Evolutionary conservation across 2,329 filamentous ascomycete species (phyloP).

Genomic region (Metarhizium rileyi): DNA sequence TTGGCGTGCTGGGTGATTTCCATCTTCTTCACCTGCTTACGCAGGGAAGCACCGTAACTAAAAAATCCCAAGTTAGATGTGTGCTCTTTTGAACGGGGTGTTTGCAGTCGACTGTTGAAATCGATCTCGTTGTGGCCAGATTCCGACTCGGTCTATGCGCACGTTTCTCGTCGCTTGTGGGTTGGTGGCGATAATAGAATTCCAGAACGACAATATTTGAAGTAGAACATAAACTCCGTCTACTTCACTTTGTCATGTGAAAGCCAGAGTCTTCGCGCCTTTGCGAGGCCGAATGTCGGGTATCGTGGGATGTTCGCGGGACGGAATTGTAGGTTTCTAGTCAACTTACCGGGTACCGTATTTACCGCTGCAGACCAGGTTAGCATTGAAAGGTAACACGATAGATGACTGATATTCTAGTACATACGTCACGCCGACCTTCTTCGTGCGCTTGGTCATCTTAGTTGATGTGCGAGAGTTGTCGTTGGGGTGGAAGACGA

Average conservation of each 20-base stretch:
- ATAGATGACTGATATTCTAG: conserved; percentile 3
- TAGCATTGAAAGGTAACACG: conserved; percentile 16
- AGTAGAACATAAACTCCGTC: neutral
- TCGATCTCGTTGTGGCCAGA: too few relatives aligned
- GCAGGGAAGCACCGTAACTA: conserved; percentile 97
- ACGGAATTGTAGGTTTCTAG: neutral
- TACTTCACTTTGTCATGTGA: neutral
- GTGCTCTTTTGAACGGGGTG: neutral
- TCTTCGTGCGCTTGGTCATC: conserved; percentile 93
- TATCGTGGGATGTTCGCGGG: neutral
- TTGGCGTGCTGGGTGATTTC: conserved; percentile 98
- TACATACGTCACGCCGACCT: conserved; percentile 82
- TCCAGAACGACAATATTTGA: neutral
- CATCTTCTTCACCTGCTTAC: conserved; percentile 97
- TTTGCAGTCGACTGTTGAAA: neutral
- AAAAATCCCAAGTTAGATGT: neutral
- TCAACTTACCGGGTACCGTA: conserved; percentile 83
- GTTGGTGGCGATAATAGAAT: neutral
- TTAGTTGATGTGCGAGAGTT: conserved; percentile 42
- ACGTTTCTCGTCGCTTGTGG: neutral
- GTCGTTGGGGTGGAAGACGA: conserved; percentile 23
- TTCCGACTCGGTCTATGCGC: too few relatives aligned
- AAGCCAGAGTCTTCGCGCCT: neutral
- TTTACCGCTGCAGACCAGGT: conserved; percentile 50
- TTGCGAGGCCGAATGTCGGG: conserved; percentile 1